Evolutionary conservation across 805 yeast species (phyloP).

Genomic region (Starmerella stigmatis): DNA sequence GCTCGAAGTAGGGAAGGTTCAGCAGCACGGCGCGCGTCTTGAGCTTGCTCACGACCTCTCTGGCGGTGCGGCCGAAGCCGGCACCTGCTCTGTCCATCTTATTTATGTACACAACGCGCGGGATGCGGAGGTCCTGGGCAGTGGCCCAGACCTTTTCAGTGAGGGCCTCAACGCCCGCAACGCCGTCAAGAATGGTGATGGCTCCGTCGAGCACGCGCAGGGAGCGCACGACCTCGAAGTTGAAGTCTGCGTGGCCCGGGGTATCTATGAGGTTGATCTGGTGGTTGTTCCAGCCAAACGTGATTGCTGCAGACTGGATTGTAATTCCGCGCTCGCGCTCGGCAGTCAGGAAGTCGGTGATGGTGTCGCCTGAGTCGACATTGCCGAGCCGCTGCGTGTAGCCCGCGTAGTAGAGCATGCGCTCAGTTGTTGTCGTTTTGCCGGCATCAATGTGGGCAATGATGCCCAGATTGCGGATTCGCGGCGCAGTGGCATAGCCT

Average conservation of each 20-base stretch:
- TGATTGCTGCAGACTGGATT: conserved; percentile 90
- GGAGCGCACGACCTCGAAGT: conserved; percentile 85
- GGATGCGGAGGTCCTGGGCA: conserved; percentile 56
- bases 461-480: conserved; percentile 72
- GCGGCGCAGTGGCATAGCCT: not conserved
- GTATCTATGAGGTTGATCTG: conserved; percentile 86
- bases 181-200: conserved; percentile 84
- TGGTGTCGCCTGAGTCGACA: conserved; percentile 94
- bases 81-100: conserved; percentile 97
- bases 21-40: conserved; percentile 62
- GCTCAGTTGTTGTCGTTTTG: conserved; percentile 92
- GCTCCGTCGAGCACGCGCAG: conserved; percentile 89
- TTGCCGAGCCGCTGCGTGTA: conserved; percentile 68
- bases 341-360: conserved; percentile 81
- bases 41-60: conserved; percentile 66
- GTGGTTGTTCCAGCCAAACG: conserved; percentile 72
- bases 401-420: conserved; percentile 87
- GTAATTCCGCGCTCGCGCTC: conserved; percentile 92
- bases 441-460: conserved; percentile 99
- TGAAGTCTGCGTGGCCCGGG: conserved; percentile 97
- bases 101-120: conserved; percentile 71
- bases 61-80: conserved; percentile 81
- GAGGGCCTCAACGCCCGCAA: conserved; percentile 97
- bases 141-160: conserved; percentile 96
- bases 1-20: conserved; percentile 64